Evolutionary conservation across 495 filamentous ascomycete species (phyloP), one percentile per base, ranked within the genome.

Genomic region (Podospora comata): DNA sequence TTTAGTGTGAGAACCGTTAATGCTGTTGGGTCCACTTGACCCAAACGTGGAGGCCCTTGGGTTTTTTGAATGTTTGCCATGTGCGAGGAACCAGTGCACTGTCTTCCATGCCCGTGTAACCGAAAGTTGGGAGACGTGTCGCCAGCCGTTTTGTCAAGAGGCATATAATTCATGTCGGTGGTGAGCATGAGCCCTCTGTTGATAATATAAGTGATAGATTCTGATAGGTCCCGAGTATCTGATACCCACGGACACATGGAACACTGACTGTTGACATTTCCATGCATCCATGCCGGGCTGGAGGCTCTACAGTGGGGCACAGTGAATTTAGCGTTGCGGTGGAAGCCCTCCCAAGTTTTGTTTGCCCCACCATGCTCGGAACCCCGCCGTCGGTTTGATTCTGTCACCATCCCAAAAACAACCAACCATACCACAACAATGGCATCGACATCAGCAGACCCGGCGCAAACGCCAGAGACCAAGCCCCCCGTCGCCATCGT

Each of bases 401-500:
- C 39, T 48, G 39, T 48, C 39, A 48, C 39, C 39, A 48, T 11
- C 39, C 39, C 7, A 48, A 48, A 48, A 5, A 48, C 39, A 48
- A 13, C 39, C 39, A 48, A 48, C 39, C 39, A 48, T 5, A 48
- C 39, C 15, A 44, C 18, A 34, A 32, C 0, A 4, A 69, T 69
- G 68, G 68, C 58, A 7, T 61, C 65, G 1, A 4, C 44, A 18
- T 6, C 55, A 48, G 13, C 39, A 48, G 39, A 48, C 39, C 39
- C 7, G 13, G 56, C 56, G 56, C 26, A 70, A 60, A 63, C 75
- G 39, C 39, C 39, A 48, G 39, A 48, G 58, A 58, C 76, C 44
- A 69, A 69, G 23, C 72, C 74, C 68, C 84, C 85, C 23, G 80
- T 83, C 54, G 90, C 91, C 67, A 89, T 99, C 70, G 92, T 99